These are phyloP conservation scores for Aspergillus cavernicola DNA, from an alignment of 495 filamentous ascomycete genomes.

Conservation along the genomic window DNA sequence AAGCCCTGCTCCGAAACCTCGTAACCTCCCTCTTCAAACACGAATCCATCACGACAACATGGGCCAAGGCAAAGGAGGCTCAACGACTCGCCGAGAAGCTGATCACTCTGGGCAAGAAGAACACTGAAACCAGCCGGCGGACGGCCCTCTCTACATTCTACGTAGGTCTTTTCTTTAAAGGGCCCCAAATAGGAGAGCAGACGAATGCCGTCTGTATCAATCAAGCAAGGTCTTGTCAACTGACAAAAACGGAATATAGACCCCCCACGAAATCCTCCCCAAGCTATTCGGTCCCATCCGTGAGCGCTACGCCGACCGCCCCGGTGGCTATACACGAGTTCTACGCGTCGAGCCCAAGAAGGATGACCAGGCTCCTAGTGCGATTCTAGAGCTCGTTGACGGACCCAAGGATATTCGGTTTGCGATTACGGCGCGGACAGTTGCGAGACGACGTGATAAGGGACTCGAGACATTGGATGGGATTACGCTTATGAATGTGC, in stretches of 20 bases:
- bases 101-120: conserved; percentile 87
- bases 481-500: conserved; percentile 70
- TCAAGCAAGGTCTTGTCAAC: too few relatives aligned
- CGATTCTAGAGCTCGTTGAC: conserved; percentile 95
- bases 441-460: conserved; percentile 58
- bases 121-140: conserved; percentile 69
- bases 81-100: conserved; percentile 90
- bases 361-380: conserved; percentile 76
- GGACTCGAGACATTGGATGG: conserved; percentile 54
- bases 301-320: conserved; percentile 72
- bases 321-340: conserved; percentile 92
- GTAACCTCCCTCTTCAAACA: conserved; percentile 92
- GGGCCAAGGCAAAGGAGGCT: conserved; percentile 94
- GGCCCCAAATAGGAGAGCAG: too few relatives aligned
- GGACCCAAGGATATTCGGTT: conserved; percentile 94
- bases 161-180: conserved; percentile 64
- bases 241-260: conserved; percentile 35
- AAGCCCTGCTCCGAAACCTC: conserved; percentile 91
- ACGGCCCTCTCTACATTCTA: conserved; percentile 73
- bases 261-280: conserved; percentile 64
- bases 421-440: conserved; percentile 77
- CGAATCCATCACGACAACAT: conserved; percentile 91
- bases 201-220: too few relatives aligned
- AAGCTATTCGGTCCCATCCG: conserved; percentile 85
- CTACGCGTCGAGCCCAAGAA: conserved; percentile 75